Base-by-base conservation (phyloP, 192 early-diverging fungal genomes). In the Coemansia sp. region DNA sequence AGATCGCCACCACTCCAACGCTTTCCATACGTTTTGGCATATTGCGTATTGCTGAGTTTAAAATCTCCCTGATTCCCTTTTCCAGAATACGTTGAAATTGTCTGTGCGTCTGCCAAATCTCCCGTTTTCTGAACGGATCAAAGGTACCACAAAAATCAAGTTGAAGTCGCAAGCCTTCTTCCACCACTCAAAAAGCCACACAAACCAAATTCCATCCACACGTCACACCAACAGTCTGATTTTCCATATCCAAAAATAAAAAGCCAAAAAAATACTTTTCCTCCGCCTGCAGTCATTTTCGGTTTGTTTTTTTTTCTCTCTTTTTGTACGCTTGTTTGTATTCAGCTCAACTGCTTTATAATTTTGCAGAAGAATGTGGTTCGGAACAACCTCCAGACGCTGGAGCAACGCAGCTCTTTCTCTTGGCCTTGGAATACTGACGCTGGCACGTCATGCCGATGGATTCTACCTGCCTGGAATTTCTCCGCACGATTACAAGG, bases 391-490 rank as follows among this genome's bases (percentile, higher is more conserved):
- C 48, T 34, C 57, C 39, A 37, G 30, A 26, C 56, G 60, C 61
- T 67, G 71, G 71, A 34, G 61, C 56, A 31, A 59, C 5, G 42
- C 57, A 13, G 65, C 71, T 48, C 61, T 73, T 35, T 72, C 60
- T 30, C 18, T 63, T 30, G 61, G 23, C n/a, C 56, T 40, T 37
- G 56, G 65, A 10, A 26, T 67, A 21, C 34, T 66, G 33, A 28
- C 58, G 20, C 52, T 70, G 21, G 56, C 67, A 33, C 70, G 68
- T 28, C 67, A 63, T 23, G 66, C 64, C 8, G 31, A 53, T 4
- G 91, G 89, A 6, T 98, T 96, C 81, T 98, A 98, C 72, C 84
- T 98, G 10, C 95, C 95, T 10, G 95, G 95, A 33, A 92, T 98
- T 29, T 92, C 94, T 1, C 95, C 95, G 30, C 83, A 87, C 43